phyloP scores from a whole-genome alignment of 371 early-diverging fungal genomes.

The Mucor indicus region DNA sequence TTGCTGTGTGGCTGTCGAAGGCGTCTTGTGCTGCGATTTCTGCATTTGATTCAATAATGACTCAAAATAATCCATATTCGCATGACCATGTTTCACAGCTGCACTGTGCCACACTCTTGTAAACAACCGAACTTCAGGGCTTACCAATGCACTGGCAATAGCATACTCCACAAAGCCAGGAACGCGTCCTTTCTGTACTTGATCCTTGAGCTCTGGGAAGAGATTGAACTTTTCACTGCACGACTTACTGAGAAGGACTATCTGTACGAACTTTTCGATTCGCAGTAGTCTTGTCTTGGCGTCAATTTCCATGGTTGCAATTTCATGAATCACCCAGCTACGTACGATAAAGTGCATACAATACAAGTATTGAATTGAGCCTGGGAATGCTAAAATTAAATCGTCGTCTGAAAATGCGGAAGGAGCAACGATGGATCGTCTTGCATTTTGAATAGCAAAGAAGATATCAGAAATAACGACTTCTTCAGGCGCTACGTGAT shows the following conservation, averaged over 20 bases:
- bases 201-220: slow-evolving; percentile 31
- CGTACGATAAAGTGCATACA: slow-evolving; percentile 71
- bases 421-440: slow-evolving; percentile 37
- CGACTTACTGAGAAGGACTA: slow-evolving; percentile 53
- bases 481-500: slow-evolving; percentile 42
- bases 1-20: background rate
- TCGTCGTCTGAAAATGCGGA: slow-evolving; percentile 42
- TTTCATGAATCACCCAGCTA: slow-evolving; percentile 70
- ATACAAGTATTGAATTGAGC: slow-evolving; percentile 67
- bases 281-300: slow-evolving; percentile 52
- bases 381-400: slow-evolving; percentile 60
- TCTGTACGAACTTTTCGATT: slow-evolving; percentile 63
- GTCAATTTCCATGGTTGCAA: slow-evolving; percentile 49
- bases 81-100: slow-evolving; percentile 42
- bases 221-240: slow-evolving; percentile 33
- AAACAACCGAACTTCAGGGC: slow-evolving; percentile 74
- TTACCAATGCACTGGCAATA: slow-evolving; percentile 71
- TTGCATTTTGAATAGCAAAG: slow-evolving; percentile 53
- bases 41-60: slow-evolving; percentile 15
- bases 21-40: slow-evolving; percentile 2
- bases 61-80: slow-evolving; percentile 63
- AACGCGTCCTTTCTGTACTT: slow-evolving; percentile 29
- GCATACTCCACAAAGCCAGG: slow-evolving; percentile 82
- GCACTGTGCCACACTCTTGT: slow-evolving; percentile 69
- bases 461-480: slow-evolving; percentile 70